Percentiles rank a stretch among this genome's conserved stretches.
phyloP scores from a whole-genome alignment of 176 grass and related monocot species.

The Thalia dealbata region DNA sequence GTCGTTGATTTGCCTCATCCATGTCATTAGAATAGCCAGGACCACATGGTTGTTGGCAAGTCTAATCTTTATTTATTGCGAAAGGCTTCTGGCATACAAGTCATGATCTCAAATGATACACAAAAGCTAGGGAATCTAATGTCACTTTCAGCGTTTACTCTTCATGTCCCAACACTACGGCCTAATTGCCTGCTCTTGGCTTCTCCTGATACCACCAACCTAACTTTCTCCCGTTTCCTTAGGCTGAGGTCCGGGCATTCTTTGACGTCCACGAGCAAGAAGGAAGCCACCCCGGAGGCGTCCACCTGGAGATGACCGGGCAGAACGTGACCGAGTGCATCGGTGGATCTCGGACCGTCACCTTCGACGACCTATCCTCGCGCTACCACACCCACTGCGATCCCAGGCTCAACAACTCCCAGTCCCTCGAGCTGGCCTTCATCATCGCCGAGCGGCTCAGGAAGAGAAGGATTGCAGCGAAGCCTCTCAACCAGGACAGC shows the following conservation, averaged over 20 bases:
- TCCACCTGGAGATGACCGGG: conserved; percentile 16
- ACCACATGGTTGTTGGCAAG: too few relatives aligned
- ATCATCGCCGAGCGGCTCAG: conserved; percentile 59
- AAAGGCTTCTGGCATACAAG: neutral
- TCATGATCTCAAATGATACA: neutral
- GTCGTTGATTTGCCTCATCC: neutral
- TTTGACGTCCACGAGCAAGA: conserved; percentile 18
- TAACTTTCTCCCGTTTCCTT: neutral
- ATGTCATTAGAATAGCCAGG: too few relatives aligned
- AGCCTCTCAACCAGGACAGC: conserved; percentile 24
- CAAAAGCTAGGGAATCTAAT: neutral
- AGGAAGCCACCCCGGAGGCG: conserved; percentile 9
- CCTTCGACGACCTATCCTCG: conserved; percentile 5
- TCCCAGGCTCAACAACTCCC: conserved; percentile 78
- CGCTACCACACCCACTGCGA: conserved; percentile 31
- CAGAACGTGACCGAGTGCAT: conserved; percentile 15
- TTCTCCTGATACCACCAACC: neutral
- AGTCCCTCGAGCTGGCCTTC: conserved; percentile 78
- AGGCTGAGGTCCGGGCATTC: conserved; percentile 18
- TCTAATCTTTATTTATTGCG: too few relatives aligned
- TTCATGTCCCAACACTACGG: neutral
- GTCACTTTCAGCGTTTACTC: neutral
- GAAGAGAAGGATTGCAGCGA: conserved; percentile 52
- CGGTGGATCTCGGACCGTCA: conserved; percentile 8
- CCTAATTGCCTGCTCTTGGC: neutral